Conservation (phyloP, 176 grass and related monocot genomes). For the Oryza meyeriana region DNA sequence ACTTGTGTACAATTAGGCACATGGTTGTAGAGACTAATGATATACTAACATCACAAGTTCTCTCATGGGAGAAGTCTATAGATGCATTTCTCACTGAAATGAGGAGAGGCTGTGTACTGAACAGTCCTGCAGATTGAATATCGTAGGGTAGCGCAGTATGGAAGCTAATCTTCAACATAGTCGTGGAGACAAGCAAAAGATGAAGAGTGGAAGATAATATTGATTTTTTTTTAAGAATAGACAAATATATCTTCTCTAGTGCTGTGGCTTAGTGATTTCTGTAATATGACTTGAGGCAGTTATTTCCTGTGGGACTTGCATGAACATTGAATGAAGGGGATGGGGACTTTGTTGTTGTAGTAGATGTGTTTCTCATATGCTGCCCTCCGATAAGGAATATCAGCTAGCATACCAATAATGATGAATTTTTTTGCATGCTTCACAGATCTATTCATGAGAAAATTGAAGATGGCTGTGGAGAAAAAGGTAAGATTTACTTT, state of each 20-base stretch:
- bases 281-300: background rate
- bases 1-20: background rate
- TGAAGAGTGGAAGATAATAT: background rate
- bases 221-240: background rate
- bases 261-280: background rate
- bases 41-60: background rate
- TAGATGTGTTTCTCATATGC: background rate
- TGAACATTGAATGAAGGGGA: background rate
- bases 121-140: background rate
- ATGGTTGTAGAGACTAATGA: background rate
- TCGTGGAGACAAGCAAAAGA: background rate
- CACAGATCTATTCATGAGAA: conserved; percentile 67
- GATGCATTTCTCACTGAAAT: background rate
- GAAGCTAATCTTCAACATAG: background rate
- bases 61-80: background rate
- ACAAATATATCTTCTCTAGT: background rate
- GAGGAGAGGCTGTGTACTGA: background rate
- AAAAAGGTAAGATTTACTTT: conserved; percentile 51
- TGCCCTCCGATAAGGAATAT: background rate
- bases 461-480: conserved; percentile 70
- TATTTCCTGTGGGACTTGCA: background rate
- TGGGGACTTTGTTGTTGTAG: background rate
- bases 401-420: background rate
- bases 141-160: background rate
- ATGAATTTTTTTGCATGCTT: conserved; percentile 21